Evolutionary conservation across 176 grass and related monocot species (phyloP), one percentile per base, ranked within the genome.

Genomic region (Puya raimondii): DNA sequence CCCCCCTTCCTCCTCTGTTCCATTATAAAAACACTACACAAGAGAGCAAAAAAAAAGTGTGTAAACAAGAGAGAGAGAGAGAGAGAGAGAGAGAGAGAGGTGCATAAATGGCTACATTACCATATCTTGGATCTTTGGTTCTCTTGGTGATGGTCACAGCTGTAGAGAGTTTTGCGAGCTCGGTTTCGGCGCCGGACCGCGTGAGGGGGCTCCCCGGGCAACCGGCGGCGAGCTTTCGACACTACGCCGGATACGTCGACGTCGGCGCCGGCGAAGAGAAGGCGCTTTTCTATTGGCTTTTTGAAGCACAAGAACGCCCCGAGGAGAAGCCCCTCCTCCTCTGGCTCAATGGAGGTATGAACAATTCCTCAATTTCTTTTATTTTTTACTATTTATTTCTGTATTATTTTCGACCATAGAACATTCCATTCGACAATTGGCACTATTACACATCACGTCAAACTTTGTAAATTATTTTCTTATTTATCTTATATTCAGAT

Each of bases 231-330:
- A 67, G 66, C 33, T 97, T 97, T 79, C 61, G 68, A 50, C 94
- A 97, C 58, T 97, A 92, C 69, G 82, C 94, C 10, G 89, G 89
- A 22, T 90, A 97, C 48, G 89, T 92, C 2, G 75, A 27, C 51
- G 86, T 87, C 53, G 75, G 84, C 50, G 33, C 70, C 14, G 77
- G 69, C 50, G 71, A 70, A 26, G 79, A 64, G 73, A 96, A 74
- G 86, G 80, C 84, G 15, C 84, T 96, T 64, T 96, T 96, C 86
- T 96, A 92, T 84, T 96, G 93, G 93, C 92, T 96, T 79, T 92
- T 96, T 67, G 93, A 96, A 79, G 93, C 93, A 8, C 76, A 90
- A 71, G 64, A 67, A 57, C 79, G 77, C 10, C 71, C 81, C 23
- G 76, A 82, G 23, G 85, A 83, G 76, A 92, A 92, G 81, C 93